These are phyloP conservation scores for Steccherinum ochraceum DNA, from an alignment of 768 basidiomycete species.

Conservation along the genomic window DNA sequence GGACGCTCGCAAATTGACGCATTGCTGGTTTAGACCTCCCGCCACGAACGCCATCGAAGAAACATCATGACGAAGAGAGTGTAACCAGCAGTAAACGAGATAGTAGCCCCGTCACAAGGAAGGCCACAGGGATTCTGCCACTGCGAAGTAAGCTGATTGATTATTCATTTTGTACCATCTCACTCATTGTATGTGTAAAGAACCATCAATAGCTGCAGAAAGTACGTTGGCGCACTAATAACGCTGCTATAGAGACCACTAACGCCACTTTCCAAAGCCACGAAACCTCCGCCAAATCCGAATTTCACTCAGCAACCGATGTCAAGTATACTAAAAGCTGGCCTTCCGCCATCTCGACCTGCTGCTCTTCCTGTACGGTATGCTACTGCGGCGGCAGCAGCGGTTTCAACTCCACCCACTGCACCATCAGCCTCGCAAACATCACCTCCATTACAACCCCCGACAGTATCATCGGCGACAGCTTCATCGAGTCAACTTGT, in stretches of 20 bases:
- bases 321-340: slow-evolving; percentile 69
- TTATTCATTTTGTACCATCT: slow-evolving; percentile 1
- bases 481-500: slow-evolving; percentile 29
- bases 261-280: slow-evolving; percentile 26
- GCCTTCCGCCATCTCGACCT: slow-evolving; percentile 50
- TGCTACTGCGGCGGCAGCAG: slow-evolving; percentile 83
- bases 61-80: slow-evolving; percentile 65
- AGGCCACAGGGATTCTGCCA: slow-evolving; percentile 54
- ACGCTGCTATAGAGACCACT: no score
- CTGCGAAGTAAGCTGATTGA: slow-evolving; percentile 60
- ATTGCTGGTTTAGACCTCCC: slow-evolving; percentile 43
- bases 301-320: slow-evolving; percentile 80
- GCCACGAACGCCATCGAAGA: slow-evolving; percentile 61
- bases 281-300: slow-evolving; percentile 74
- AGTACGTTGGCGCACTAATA: no score
- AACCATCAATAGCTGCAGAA: slow-evolving; percentile 58
- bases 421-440: slow-evolving; percentile 20
- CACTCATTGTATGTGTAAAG: slow-evolving; percentile 31
- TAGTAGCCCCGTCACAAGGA: slow-evolving; percentile 77
- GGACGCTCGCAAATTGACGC: background rate
- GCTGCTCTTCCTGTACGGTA: slow-evolving; percentile 79
- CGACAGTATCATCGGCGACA: slow-evolving; percentile 27
- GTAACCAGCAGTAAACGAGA: slow-evolving; percentile 68
- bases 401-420: slow-evolving; percentile 34
- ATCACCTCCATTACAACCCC: slow-evolving; percentile 31